These are phyloP conservation scores for Aspergillus funiculosus DNA, from an alignment of 495 filamentous ascomycete species.

Conservation along the genomic window DNA sequence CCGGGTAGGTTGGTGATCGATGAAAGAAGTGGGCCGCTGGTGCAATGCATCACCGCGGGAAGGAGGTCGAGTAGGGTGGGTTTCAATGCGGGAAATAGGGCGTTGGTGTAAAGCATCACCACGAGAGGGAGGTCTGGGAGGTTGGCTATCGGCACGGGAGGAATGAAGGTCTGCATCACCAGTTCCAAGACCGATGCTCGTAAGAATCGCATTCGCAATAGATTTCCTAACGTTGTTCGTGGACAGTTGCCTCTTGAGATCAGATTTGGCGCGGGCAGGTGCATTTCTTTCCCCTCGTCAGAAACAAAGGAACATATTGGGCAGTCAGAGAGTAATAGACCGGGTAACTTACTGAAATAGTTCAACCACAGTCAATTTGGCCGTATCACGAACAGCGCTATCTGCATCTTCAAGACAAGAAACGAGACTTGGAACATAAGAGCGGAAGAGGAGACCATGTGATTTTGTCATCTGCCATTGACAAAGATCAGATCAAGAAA, in stretches of 20 bases:
- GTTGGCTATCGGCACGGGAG: background rate
- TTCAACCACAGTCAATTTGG: constrained; percentile 74
- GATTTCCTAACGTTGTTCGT: constrained; percentile 74
- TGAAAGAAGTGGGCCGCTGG: background rate
- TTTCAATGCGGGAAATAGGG: constrained; percentile 43
- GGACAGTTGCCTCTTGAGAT: constrained; percentile 76
- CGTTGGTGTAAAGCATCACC: constrained; percentile 18
- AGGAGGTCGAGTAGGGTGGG: background rate
- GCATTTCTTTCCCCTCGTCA: constrained; percentile 52
- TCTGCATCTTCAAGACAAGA: constrained; percentile 86
- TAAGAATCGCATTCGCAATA: constrained; percentile 71
- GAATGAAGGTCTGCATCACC: constrained; percentile 20
- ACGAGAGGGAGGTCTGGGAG: background rate
- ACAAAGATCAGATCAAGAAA: constrained; percentile 17
- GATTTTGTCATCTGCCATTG: constrained; percentile 65
- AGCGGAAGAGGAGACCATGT: constrained; percentile 68
- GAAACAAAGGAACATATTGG: constrained; percentile 7
- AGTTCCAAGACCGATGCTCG: constrained; percentile 55
- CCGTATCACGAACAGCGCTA: constrained; percentile 72
- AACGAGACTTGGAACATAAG: constrained; percentile 76
- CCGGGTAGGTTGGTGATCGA: background rate
- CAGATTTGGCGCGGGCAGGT: constrained; percentile 75
- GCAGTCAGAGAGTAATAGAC: constrained; percentile 2
- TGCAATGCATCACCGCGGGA: constrained; percentile 1
- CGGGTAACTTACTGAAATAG: constrained; percentile 62